phyloP scores from a whole-genome alignment of 2,329 filamentous ascomycete genomes.

The Sporothrix sp. region DNA sequence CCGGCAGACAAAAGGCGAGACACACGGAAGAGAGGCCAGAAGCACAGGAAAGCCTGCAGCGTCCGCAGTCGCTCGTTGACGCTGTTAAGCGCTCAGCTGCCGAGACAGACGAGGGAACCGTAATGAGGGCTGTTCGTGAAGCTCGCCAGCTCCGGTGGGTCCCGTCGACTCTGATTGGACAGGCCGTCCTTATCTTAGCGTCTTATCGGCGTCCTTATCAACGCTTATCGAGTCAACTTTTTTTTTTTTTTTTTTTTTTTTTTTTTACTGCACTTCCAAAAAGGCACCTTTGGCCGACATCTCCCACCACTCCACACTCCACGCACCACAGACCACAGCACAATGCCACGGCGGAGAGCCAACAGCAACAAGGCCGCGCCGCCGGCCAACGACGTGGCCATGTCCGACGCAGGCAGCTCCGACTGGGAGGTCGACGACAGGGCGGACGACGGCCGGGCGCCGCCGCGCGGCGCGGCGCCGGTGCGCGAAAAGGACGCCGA shows the following conservation, averaged over 20 bases:
- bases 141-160: background rate
- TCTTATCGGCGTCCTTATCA: slow-evolving; percentile 16
- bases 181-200: too few relatives aligned
- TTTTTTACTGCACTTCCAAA: slow-evolving; percentile 4
- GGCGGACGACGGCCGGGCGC: slow-evolving; percentile 12
- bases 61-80: too few relatives aligned
- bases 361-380: background rate
- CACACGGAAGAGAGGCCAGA: too few relatives aligned
- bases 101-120: too few relatives aligned
- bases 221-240: too few relatives aligned
- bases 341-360: background rate
- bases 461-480: slow-evolving; percentile 11
- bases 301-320: background rate
- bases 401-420: slow-evolving; percentile 16
- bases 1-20: too few relatives aligned
- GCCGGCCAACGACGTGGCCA: slow-evolving; percentile 10
- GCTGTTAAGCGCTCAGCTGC: too few relatives aligned
- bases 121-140: too few relatives aligned
- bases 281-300: background rate
- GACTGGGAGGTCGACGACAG: slow-evolving; percentile 21
- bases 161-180: background rate
- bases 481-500: slow-evolving; percentile 63
- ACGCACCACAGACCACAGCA: background rate
- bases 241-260: slow-evolving; percentile 13
- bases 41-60: too few relatives aligned